These are phyloP conservation scores for Ceriops zippeliana DNA, from an alignment of 345 rosid species.

Conservation along the genomic window DNA sequence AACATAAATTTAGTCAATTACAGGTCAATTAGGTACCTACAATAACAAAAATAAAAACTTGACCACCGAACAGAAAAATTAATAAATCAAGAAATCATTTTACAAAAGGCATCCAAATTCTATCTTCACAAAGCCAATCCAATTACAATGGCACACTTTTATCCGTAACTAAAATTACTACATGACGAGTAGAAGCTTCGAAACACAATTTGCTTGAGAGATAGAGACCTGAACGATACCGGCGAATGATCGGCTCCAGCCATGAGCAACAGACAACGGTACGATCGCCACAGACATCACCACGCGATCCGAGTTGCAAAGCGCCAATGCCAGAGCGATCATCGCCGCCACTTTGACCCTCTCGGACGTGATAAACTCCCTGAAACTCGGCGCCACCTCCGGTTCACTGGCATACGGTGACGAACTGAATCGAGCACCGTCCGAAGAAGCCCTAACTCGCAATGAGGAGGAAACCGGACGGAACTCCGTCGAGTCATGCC, in stretches of 20 bases:
- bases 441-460: constrained; percentile 45
- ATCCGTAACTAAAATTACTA: background rate
- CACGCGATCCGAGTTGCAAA: constrained; percentile 90
- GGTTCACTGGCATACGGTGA: constrained; percentile 24
- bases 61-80: no score
- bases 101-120: no score
- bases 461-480: constrained; percentile 13
- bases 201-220: background rate
- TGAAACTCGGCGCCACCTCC: constrained; percentile 43
- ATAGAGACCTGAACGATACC: constrained; percentile 84
- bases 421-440: constrained; percentile 41
- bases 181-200: background rate
- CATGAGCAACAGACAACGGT: constrained; percentile 72
- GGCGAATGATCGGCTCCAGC: constrained; percentile 96
- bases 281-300: constrained; percentile 96
- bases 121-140: no score
- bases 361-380: constrained; percentile 90
- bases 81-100: no score
- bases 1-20: no score
- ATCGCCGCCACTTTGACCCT: constrained; percentile 87
- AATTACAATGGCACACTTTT: background rate
- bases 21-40: no score
- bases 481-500: constrained; percentile 16
- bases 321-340: constrained; percentile 80
- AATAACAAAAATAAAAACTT: no score